A percentile compares a stretch with the other conserved stretches of the same genome.
Evolutionary conservation across 176 grass and related monocot genomes (phyloP).

Genomic region (Saccharum officinarum): DNA sequence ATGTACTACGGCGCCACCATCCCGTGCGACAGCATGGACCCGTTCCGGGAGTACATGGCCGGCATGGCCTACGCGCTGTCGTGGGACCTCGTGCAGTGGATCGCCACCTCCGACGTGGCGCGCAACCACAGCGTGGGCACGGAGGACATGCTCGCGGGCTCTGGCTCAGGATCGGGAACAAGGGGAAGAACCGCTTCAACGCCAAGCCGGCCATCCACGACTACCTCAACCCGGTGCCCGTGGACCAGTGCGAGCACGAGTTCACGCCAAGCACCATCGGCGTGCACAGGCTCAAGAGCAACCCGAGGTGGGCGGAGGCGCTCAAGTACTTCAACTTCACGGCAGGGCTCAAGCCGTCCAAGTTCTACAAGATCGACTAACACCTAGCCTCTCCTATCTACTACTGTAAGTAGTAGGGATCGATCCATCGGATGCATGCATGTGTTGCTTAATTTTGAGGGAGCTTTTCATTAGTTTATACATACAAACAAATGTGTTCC

Average conservation of each 20-base stretch:
- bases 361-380: slow-evolving; percentile 49
- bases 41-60: slow-evolving; percentile 58
- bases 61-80: slow-evolving; percentile 87
- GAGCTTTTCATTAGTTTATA: background rate
- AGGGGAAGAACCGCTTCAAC: slow-evolving; percentile 70
- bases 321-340: slow-evolving; percentile 86
- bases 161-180: slow-evolving; percentile 55
- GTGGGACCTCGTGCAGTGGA: slow-evolving; percentile 79
- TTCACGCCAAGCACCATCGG: slow-evolving; percentile 65
- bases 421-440: background rate
- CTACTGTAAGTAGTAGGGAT: background rate
- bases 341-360: slow-evolving; percentile 32
- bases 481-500: background rate
- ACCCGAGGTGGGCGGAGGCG: slow-evolving; percentile 59
- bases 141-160: slow-evolving; percentile 70
- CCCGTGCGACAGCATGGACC: slow-evolving; percentile 62
- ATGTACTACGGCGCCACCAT: slow-evolving; percentile 71
- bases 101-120: slow-evolving; percentile 44
- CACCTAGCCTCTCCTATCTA: background rate
- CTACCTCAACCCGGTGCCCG: slow-evolving; percentile 52
- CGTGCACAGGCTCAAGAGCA: slow-evolving; percentile 80
- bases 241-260: slow-evolving; percentile 55
- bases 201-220: slow-evolving; percentile 85
- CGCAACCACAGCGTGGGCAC: slow-evolving; percentile 41
- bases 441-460: background rate